These are phyloP conservation scores for Nitzschia sp. DNA, from an alignment of 108 stramenopile genomes.

Conservation along the genomic window DNA sequence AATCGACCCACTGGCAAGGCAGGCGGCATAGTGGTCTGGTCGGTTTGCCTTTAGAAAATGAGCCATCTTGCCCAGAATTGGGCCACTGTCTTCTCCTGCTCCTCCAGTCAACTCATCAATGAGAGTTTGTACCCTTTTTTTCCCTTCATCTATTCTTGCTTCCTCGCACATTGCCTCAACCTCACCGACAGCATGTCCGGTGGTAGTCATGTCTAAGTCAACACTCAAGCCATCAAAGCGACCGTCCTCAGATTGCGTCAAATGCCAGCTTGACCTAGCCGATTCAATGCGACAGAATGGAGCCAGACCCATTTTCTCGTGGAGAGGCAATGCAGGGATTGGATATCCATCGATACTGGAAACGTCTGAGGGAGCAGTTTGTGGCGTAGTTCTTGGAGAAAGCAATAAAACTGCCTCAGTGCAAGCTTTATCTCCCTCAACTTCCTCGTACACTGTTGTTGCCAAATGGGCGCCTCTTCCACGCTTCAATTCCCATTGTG, in stretches of 20 bases:
- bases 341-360: slow-evolving; percentile 1
- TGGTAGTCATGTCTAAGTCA: slow-evolving; percentile 53
- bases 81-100: background rate
- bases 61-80: slow-evolving; percentile 56
- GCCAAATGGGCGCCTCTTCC: slow-evolving; percentile 15
- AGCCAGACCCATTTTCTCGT: background rate
- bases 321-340: slow-evolving; percentile 11
- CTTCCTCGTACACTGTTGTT: slow-evolving; percentile 56
- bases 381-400: background rate
- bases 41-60: slow-evolving; percentile 38
- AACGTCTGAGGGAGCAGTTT: too few species aligned
- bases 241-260: slow-evolving; percentile 5
- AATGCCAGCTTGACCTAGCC: slow-evolving; percentile 41
- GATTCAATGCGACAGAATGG: slow-evolving; percentile 54
- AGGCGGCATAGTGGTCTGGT: slow-evolving; percentile 38
- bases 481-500: slow-evolving; percentile 52
- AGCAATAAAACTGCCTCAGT: slow-evolving; percentile 15
- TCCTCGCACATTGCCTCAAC: slow-evolving; percentile 47
- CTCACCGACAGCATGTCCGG: slow-evolving; percentile 55
- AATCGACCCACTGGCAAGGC: slow-evolving; percentile 37
- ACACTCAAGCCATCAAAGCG: slow-evolving; percentile 27
- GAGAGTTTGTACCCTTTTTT: slow-evolving; percentile 17
- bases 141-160: slow-evolving; percentile 6
- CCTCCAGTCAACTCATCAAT: slow-evolving; percentile 18
- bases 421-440: slow-evolving; percentile 41